Percentiles rank a stretch among this genome's conserved stretches.
Conservation (phyloP, 345 rosid genomes). For the Brassica rapa region DNA sequence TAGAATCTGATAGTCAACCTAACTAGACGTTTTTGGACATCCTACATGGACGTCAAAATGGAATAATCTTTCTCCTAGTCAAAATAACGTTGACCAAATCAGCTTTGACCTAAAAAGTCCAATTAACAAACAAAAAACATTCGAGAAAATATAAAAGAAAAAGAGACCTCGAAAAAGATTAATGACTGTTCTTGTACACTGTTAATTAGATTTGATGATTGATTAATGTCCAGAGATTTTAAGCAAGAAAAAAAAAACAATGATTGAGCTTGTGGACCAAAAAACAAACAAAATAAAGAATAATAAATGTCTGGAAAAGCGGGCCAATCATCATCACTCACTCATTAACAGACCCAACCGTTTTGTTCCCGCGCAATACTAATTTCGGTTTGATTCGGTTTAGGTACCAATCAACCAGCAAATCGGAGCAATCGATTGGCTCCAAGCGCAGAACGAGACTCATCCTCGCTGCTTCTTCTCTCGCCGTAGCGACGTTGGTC, state of each 20-base stretch:
- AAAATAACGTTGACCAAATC: neutral
- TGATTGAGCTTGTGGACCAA: neutral
- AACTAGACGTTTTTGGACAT: neutral
- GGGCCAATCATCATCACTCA: neutral
- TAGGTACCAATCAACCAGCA: conserved; percentile 70
- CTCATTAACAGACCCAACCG: neutral
- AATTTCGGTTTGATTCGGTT: neutral
- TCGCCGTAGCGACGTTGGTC: conserved; percentile 51
- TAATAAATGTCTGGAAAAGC: neutral
- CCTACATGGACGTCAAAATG: neutral
- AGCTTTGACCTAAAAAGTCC: neutral
- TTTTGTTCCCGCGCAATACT: conserved; percentile 23
- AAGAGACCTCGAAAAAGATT: neutral
- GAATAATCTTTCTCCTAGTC: conserved; percentile 8
- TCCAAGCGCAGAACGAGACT: conserved; percentile 67
- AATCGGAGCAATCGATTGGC: conserved; percentile 89
- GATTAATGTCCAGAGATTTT: neutral
- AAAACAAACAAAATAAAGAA: neutral
- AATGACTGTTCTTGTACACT: neutral
- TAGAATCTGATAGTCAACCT: neutral
- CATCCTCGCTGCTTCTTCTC: conserved; percentile 89
- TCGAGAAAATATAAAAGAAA: neutral
- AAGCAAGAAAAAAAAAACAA: neutral
- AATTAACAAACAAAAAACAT: neutral
- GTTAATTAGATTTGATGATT: neutral